These are phyloP conservation scores for Populus hybrid DNA, from an alignment of 441 rosid genomes.

Conservation along the genomic window DNA sequence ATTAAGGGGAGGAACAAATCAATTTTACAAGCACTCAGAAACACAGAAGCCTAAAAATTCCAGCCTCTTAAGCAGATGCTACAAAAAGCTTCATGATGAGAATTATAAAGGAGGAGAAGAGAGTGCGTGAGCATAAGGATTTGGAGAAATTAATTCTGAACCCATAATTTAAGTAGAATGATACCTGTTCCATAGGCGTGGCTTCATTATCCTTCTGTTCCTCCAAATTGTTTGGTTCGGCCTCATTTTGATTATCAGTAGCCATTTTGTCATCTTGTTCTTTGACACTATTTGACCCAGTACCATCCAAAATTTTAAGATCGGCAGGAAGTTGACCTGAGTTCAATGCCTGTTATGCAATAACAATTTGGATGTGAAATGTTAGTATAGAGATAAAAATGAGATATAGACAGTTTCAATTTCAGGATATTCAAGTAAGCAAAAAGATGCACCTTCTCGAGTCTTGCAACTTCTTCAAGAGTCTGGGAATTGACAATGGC, in stretches of 20 bases:
- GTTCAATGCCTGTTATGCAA: constrained; percentile 67
- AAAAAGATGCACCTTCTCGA: constrained; percentile 64
- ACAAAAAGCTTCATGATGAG: neutral
- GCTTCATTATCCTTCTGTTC: constrained; percentile 45
- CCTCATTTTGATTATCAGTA: constrained; percentile 29
- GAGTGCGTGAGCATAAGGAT: neutral
- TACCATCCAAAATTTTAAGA: constrained; percentile 49
- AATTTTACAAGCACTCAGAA: neutral
- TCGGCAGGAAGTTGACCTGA: constrained; percentile 94
- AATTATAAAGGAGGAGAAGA: neutral
- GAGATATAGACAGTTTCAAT: constrained; percentile 5
- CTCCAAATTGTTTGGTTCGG: constrained; percentile 27
- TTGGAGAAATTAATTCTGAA: neutral
- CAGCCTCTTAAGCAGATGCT: neutral
- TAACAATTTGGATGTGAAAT: constrained; percentile 17
- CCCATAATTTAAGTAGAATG: neutral
- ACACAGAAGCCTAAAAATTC: neutral
- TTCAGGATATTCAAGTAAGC: constrained; percentile 7
- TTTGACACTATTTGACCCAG: constrained; percentile 21
- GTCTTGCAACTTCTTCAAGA: constrained; percentile 97
- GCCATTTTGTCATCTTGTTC: constrained; percentile 46
- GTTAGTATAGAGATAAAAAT: constrained; percentile 22
- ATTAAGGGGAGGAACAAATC: neutral
- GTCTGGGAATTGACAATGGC: constrained; percentile 99
- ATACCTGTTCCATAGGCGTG: constrained; percentile 72